Evolutionary conservation across 2,329 filamentous ascomycete species (phyloP), one percentile per base, ranked within the genome.

Genomic region (Pezicula neosporulosa): DNA sequence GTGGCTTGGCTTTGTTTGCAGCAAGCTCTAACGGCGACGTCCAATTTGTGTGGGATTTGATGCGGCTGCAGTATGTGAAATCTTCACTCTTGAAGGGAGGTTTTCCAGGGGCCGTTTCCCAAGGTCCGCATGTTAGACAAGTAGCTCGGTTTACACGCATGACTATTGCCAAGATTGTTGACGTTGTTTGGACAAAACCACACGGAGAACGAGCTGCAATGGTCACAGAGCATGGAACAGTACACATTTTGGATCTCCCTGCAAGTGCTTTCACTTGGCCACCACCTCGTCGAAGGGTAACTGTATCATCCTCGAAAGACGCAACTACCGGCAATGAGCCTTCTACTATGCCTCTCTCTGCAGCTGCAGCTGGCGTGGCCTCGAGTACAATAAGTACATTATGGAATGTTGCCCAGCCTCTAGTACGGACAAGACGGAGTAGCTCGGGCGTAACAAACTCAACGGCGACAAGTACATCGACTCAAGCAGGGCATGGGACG

Each of bases 221-320:
- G 72, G 84, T 97, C 24, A 97, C 94, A 1, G 90, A 96, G 63
- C 89, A 92, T 60, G 91, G 93, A n/a, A 99, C 94, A 8, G 85
- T 97, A 10, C 94, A 99, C 70, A 81, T 97, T 41, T 86, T 96
- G 57, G 89, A 96, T 59, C 82, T 97, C 69, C 90, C 91, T 8
- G 78, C 83, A 43, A 88, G 83, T 56, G 89, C 90, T 4, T 93
- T 92, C 61, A 84, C 88, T 58, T 96, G 92, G 92, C 92, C 92
- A 38, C 89, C 91, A 21, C 85, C 83, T 39, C 78, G 81, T 37
- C 76, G 78, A 48, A 72, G 50, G 37, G 21, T 47, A 45, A 18
- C 56, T 28, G 47, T 21, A 33, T 15, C 24, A 8, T 46, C 51
- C 19, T 51, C 52, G 15, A 59, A 55, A 16, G 18, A 53, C 37